A percentile compares a stretch with the other conserved stretches of the same genome.
Evolutionary conservation across 2,329 filamentous ascomycete species (phyloP).

Genomic region (Nigrograna mackinnonii): DNA sequence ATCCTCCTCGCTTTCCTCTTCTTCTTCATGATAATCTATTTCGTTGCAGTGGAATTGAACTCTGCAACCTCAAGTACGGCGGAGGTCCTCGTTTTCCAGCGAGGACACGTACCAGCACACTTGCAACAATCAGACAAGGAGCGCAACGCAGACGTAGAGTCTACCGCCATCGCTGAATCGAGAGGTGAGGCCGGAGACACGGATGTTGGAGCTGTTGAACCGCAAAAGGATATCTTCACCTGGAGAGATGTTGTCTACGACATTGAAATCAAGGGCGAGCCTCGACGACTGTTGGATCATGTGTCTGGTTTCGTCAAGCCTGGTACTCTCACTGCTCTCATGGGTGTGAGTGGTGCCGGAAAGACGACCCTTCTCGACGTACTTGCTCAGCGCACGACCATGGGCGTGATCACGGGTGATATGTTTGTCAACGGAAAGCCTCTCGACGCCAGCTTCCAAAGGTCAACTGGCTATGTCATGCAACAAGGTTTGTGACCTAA

Average conservation of each 20-base stretch:
- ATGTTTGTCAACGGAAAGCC: conserved; percentile 44
- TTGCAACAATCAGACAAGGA: conserved; percentile 34
- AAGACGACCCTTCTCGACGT: conserved; percentile 43
- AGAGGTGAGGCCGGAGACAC: conserved; percentile 30
- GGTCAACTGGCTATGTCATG: conserved; percentile 44
- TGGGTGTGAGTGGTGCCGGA: conserved; percentile 43
- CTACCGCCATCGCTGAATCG: conserved; percentile 24
- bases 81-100: conserved; percentile 68
- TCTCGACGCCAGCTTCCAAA: conserved; percentile 38
- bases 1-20: conserved; percentile 68
- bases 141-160: conserved; percentile 38
- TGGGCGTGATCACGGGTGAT: conserved; percentile 42
- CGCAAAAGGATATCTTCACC: conserved; percentile 48
- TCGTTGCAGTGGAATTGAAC: conserved; percentile 67
- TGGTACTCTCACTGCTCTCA: conserved; percentile 50
- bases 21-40: conserved; percentile 66
- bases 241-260: conserved; percentile 39
- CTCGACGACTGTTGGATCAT: conserved; percentile 57
- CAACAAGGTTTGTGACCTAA: conserved; percentile 31
- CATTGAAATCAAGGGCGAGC: conserved; percentile 45
- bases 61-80: conserved; percentile 65
- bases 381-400: conserved; percentile 36
- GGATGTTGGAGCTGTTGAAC: conserved; percentile 42
- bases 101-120: conserved; percentile 48
- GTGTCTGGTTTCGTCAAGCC: conserved; percentile 61